Conservation (phyloP, 345 rosid genomes). For the Populus tremula region DNA sequence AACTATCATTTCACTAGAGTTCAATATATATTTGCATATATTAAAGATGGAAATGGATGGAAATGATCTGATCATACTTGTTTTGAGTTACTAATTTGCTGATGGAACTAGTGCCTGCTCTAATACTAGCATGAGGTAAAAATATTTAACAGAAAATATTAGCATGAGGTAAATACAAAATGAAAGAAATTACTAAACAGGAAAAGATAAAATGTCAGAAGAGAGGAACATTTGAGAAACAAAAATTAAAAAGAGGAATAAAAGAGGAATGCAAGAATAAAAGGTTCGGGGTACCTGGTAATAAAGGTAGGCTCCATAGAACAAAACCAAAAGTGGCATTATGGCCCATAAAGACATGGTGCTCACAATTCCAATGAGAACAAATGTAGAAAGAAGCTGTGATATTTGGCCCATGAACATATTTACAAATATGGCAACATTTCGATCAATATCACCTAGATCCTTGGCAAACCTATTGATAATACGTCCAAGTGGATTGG, state of each 20-base stretch:
- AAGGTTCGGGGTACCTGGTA: slow-evolving; percentile 57
- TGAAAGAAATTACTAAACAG: no score
- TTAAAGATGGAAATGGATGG: no score
- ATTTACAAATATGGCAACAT: slow-evolving; percentile 64
- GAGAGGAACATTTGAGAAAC: no score
- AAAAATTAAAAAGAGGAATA: neutral
- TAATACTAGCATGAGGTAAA: no score
- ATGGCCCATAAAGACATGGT: slow-evolving; percentile 97
- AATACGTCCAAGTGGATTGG: slow-evolving; percentile 90
- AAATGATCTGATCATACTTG: no score
- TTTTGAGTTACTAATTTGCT: no score
- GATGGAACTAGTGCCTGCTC: no score
- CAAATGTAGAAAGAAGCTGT: slow-evolving; percentile 90
- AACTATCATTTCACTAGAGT: no score
- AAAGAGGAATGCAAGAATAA: neutral
- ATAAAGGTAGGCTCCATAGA: slow-evolving; percentile 86
- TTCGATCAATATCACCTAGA: slow-evolving; percentile 89
- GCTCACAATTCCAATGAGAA: slow-evolving; percentile 94
- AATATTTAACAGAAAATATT: no score
- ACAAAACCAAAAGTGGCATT: slow-evolving; percentile 87
- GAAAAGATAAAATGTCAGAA: no score
- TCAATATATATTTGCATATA: no score
- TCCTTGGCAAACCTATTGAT: slow-evolving; percentile 98
- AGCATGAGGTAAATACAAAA: no score
- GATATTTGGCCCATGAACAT: slow-evolving; percentile 80